Evolutionary conservation across 2,329 filamentous ascomycete species (phyloP).

Genomic region (Akanthomyces uredinophilus): DNA sequence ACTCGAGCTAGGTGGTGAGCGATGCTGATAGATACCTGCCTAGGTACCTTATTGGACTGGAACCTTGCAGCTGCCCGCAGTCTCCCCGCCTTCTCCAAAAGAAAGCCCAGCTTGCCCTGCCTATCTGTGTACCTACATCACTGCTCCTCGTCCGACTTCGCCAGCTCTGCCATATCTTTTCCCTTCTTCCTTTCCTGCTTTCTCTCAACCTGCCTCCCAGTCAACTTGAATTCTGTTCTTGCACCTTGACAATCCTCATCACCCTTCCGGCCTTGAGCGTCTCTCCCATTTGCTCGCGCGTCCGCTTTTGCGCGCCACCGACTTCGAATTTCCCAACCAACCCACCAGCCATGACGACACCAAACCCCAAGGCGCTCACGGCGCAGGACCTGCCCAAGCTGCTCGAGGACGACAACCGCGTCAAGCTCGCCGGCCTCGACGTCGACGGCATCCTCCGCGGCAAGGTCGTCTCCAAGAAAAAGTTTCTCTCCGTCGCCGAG

Average conservation of each 20-base stretch:
- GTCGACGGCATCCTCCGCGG: conserved; percentile 72
- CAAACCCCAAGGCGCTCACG: conserved; percentile 36
- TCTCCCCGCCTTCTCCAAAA: conserved; percentile 11
- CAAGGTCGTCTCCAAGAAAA: conserved; percentile 77
- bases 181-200: not conserved
- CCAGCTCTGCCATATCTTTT: not conserved
- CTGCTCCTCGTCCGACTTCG: not conserved
- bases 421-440: conserved; percentile 63
- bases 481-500: conserved; percentile 69
- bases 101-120: not conserved
- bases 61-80: not conserved
- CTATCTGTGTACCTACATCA: not conserved
- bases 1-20: no score
- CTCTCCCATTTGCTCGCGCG: not conserved
- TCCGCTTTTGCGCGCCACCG: not conserved
- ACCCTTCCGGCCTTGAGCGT: not conserved
- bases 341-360: conserved; percentile 16
- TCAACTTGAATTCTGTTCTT: not conserved
- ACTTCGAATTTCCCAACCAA: not conserved
- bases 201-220: not conserved
- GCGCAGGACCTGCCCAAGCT: conserved; percentile 57
- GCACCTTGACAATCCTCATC: not conserved
- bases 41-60: no score
- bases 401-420: conserved; percentile 38
- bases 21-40: no score